Base-by-base conservation (phyloP, 2,329 filamentous ascomycete genomes). In the Thelonectria discophora region DNA sequence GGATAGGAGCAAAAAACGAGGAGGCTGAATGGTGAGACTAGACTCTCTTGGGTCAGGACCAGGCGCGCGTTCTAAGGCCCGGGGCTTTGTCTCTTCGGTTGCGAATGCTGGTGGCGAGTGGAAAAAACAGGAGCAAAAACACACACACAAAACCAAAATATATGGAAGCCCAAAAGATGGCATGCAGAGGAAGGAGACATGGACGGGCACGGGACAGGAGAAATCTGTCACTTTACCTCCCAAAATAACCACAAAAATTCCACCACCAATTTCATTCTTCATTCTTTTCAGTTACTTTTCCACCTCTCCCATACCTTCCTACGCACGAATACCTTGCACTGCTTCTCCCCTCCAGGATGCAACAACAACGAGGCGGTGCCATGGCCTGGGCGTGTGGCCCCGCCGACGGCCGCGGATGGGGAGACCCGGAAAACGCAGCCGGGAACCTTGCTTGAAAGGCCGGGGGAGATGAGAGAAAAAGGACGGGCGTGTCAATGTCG, bases 361-460 rank as follows among this genome's bases (percentile, higher is more conserved):
- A 30, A 30, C 27, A 30, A 30, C 27, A 56, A 24, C 54, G 54
- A 50, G 55, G 55, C 55, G 55, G 47, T 50, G 55, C 47, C 30
- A n/a, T 3, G 45, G 8, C 27, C 27, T 30, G 27, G 9, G 27
- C 27, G 27, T 30, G 27, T 30, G 27, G 27, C 27, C 27, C 27
- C 27, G 27, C 27, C 7, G 27, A 30, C 27, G 27, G 27, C 27
- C 27, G 27, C 27, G 27, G 27, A 30, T 30, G 27, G 27, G 27
- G 27, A 30, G 27, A 43, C 42, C 43, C 27, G 43, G 53, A 48
- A 40, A 30, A 46, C 11, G 5, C 45, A 37, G 15, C 55, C 39
- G 18, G 27, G 30, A 50, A 57, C 27, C 47, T 34, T 37, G 17
- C 27, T 46, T 18, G 21, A 34, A 27, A 34, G 17, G 27, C 30